Evolutionary conservation across 129 eudicot species (phyloP).

Genomic region (Tanacetum coccineum): DNA sequence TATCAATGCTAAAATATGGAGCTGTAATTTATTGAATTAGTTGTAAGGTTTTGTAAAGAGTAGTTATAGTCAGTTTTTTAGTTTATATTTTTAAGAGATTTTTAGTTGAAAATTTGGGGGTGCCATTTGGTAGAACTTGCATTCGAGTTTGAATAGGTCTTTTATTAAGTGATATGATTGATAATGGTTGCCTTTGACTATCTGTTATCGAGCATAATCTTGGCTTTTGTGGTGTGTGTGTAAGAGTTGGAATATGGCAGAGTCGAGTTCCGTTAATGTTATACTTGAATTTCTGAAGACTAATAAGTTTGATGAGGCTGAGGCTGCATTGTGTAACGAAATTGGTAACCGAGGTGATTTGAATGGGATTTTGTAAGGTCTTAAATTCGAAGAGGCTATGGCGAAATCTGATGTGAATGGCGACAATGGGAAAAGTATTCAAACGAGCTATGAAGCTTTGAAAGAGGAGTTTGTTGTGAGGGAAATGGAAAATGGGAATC

Average conservation of each 20-base stretch:
- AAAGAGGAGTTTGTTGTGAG: too few species aligned
- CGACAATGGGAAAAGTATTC: too few species aligned
- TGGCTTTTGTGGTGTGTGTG: constrained; percentile 1
- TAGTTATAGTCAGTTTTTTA: constrained; percentile 16
- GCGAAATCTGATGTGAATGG: too few species aligned
- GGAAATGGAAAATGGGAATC: too few species aligned
- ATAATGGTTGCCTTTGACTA: neutral
- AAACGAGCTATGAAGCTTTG: too few species aligned
- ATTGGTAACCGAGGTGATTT: too few species aligned
- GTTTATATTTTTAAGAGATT: too few species aligned
- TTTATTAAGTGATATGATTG: constrained; percentile 3
- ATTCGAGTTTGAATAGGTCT: constrained; percentile 25
- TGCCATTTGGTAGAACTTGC: constrained; percentile 5
- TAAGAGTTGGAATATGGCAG: constrained; percentile 33
- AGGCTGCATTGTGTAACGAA: too few species aligned
- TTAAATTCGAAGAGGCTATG: too few species aligned
- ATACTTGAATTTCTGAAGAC: constrained; percentile 72
- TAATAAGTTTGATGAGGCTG: too few species aligned
- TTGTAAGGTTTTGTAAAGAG: constrained; percentile 10
- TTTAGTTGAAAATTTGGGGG: constrained; percentile 4
- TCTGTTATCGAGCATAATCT: constrained; percentile 10
- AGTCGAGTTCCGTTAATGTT: constrained; percentile 54
- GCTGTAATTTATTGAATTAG: neutral
- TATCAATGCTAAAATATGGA: constrained; percentile 21
- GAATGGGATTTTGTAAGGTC: too few species aligned